These are phyloP conservation scores for Arabidopsis thaliana DNA, from an alignment of 345 rosid species.

Conservation along the genomic window DNA sequence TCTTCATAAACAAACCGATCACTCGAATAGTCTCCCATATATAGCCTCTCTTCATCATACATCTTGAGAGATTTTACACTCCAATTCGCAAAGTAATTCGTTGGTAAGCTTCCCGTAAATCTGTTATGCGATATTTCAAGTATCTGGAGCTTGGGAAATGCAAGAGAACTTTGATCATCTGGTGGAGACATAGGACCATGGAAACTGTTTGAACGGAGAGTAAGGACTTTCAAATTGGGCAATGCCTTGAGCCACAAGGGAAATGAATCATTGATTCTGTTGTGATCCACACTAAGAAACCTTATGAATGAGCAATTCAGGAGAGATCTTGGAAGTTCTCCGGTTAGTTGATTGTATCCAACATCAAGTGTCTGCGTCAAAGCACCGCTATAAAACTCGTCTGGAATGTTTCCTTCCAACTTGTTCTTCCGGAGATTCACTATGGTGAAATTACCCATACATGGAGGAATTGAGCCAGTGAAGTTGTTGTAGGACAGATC, in stretches of 20 bases:
- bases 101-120: slow-evolving; percentile 34
- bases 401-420: slow-evolving; percentile 34
- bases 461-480: slow-evolving; percentile 33
- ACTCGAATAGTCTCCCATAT: slow-evolving; percentile 36
- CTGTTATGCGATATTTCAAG: slow-evolving; percentile 31
- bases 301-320: slow-evolving; percentile 19
- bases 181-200: slow-evolving; percentile 27
- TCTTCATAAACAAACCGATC: slow-evolving; percentile 11
- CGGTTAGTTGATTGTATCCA: slow-evolving; percentile 34
- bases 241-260: slow-evolving; percentile 42
- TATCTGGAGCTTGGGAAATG: slow-evolving; percentile 28
- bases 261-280: slow-evolving; percentile 21
- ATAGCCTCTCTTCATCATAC: slow-evolving; percentile 35
- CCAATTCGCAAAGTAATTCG: slow-evolving; percentile 36
- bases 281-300: slow-evolving; percentile 25
- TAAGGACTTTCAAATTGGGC: slow-evolving; percentile 35
- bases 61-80: slow-evolving; percentile 16
- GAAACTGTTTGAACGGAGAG: slow-evolving; percentile 36
- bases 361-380: slow-evolving; percentile 26
- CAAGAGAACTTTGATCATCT: slow-evolving; percentile 26
- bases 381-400: slow-evolving; percentile 19
- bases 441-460: slow-evolving; percentile 27
- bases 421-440: slow-evolving; percentile 43
- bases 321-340: slow-evolving; percentile 38
- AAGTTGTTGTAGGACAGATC: slow-evolving; percentile 42